phyloP scores from a whole-genome alignment of 768 basidiomycete species.

The Crepidotus variabilis region DNA sequence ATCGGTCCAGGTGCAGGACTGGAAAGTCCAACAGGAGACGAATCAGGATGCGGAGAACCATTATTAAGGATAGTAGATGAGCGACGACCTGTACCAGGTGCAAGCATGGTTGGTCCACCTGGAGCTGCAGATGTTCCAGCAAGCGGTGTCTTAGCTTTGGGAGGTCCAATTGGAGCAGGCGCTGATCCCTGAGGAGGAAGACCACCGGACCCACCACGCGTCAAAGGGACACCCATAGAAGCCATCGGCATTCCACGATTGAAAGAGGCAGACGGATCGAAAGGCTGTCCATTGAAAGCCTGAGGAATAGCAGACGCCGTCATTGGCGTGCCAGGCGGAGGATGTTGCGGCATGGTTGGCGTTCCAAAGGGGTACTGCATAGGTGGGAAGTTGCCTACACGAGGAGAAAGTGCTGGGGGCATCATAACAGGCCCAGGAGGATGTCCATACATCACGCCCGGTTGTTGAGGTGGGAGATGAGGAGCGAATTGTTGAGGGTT shows the following conservation, averaged over 20 bases:
- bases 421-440: slow-evolving; percentile 27
- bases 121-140: slow-evolving; percentile 31
- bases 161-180: slow-evolving; percentile 53
- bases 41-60: slow-evolving; percentile 16
- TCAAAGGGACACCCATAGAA: slow-evolving; percentile 21
- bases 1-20: slow-evolving; percentile 49
- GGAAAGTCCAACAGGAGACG: slow-evolving; percentile 14
- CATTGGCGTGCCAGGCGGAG: slow-evolving; percentile 32
- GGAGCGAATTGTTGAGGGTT: slow-evolving; percentile 37
- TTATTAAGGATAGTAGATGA: slow-evolving; percentile 28
- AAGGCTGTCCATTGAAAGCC: slow-evolving; percentile 46
- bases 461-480: slow-evolving; percentile 36
- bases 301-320: slow-evolving; percentile 54
- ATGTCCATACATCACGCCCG: slow-evolving; percentile 42
- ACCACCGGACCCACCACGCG: slow-evolving; percentile 13
- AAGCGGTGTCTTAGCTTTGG: slow-evolving; percentile 39
- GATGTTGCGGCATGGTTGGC: slow-evolving; percentile 37
- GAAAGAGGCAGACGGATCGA: slow-evolving; percentile 44
- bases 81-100: slow-evolving; percentile 47
- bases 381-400: slow-evolving; percentile 44
- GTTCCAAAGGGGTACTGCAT: slow-evolving; percentile 52
- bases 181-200: slow-evolving; percentile 22
- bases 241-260: slow-evolving; percentile 34
- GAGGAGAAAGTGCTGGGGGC: slow-evolving; percentile 51
- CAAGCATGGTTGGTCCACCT: slow-evolving; percentile 29